A percentile compares a stretch with the other conserved stretches of the same genome.
phyloP scores from a whole-genome alignment of 169 alveolate genomes.

The Plasmodium cynomolgi region DNA sequence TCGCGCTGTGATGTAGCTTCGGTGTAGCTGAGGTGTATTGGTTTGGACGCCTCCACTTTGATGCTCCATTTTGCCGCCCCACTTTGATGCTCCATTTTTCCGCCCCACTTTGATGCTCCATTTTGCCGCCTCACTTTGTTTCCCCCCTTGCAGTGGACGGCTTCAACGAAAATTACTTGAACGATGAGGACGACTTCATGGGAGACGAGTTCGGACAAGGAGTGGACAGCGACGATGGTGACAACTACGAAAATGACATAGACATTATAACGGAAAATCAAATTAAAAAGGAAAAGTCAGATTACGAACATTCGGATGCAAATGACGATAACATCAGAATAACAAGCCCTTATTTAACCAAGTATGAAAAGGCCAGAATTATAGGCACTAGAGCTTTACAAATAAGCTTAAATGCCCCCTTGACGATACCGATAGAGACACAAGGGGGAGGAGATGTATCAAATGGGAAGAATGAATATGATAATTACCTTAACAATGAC shows the following conservation, averaged over 20 bases:
- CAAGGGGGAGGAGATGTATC: slow-evolving; percentile 64
- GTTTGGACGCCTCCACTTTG: background rate
- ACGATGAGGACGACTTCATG: slow-evolving; percentile 73
- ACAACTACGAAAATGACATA: slow-evolving; percentile 84
- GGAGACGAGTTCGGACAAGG: slow-evolving; percentile 86
- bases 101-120: background rate
- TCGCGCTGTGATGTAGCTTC: background rate
- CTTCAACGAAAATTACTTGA: slow-evolving; percentile 30
- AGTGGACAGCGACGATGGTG: slow-evolving; percentile 85
- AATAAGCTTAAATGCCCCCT: slow-evolving; percentile 98
- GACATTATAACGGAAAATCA: slow-evolving; percentile 84
- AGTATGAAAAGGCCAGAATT: slow-evolving; percentile 99
- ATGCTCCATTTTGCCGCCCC: background rate
- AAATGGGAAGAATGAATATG: slow-evolving; percentile 83
- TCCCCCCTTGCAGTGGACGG: slow-evolving; percentile 30
- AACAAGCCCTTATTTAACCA: slow-evolving; percentile 96
- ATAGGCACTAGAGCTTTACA: slow-evolving; percentile 99
- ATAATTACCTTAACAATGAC: slow-evolving; percentile 94
- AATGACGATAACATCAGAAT: slow-evolving; percentile 83
- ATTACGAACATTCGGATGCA: slow-evolving; percentile 82
- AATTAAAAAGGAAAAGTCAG: slow-evolving; percentile 79
- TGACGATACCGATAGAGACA: slow-evolving; percentile 90
- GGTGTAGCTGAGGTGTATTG: background rate
- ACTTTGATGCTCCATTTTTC: background rate
- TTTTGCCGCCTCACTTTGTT: too few relatives aligned